Evolutionary conservation across 768 basidiomycete genomes (phyloP), one percentile per base, ranked within the genome.

Genomic region (Hygrophoropsis aurantiaca): DNA sequence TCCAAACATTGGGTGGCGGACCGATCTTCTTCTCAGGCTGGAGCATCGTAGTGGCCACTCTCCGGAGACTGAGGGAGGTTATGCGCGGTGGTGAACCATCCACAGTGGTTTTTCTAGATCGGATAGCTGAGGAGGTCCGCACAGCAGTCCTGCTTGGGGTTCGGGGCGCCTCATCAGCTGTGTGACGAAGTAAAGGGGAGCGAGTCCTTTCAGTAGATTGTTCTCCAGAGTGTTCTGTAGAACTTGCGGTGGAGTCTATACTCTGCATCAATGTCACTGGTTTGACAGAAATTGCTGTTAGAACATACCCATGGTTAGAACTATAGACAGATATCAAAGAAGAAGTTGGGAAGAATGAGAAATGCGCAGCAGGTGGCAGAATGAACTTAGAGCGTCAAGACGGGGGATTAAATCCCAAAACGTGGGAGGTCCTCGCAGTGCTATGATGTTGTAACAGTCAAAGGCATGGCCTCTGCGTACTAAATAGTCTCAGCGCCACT

Each of bases 1-100:
- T 35, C 42, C 70, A 52, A 16, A 72, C 44, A 10, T 68, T 67
- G 2, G 85, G 87, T 0, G 81, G 40, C 1, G 65, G 52, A 0
- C 70, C 79, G 10, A 65, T 23, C 50, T 54, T 64, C 54, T 47
- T 75, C 10, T 54, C 40, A 1, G 80, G 79, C 0, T 50, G 54
- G 4, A 76, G 37, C 54, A 80, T 57, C 1, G 54, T 56, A 2
- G 62, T 64, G 4, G 58, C 55, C 13, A 52, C 58, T 11, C 51
- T 56, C 2, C 53, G 30, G 0, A 60, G 49, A 33, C 33, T 44
- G 18, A 50, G n/a, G 32, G 50, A 38, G 5, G 40, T 25, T 3
- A 41, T 53, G 35, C 33, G 52, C 10, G 51, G 52, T 24, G 39
- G 36, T 7, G 26, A 37, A 20, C 47, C 48, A 2, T 55, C 48